A percentile compares a stretch with the other conserved stretches of the same genome.
Evolutionary conservation across 805 yeast genomes (phyloP).

Genomic region (Diddensiella santjacobensis): DNA sequence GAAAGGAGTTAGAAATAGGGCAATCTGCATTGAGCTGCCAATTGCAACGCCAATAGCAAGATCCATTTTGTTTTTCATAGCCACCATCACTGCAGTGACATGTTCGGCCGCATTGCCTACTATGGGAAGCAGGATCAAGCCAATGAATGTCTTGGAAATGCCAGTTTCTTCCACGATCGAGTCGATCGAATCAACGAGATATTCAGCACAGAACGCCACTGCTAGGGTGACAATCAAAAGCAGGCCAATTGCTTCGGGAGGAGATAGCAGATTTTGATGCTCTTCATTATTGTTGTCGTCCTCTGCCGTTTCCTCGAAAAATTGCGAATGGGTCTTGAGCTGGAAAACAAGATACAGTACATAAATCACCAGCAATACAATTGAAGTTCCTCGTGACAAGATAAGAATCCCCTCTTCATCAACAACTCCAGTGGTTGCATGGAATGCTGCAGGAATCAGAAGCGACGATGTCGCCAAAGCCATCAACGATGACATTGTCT

Average conservation of each 20-base stretch:
- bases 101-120: conserved; percentile 99
- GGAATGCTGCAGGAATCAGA: conserved; percentile 94
- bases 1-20: conserved; percentile 92
- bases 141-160: conserved; percentile 90
- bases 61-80: conserved; percentile 95
- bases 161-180: conserved; percentile 80
- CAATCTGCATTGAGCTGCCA: conserved; percentile 93
- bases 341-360: conserved; percentile 80
- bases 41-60: conserved; percentile 95
- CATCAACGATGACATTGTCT: conserved; percentile 92
- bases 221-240: conserved; percentile 65
- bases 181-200: conserved; percentile 89
- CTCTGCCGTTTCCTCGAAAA: conserved; percentile 58
- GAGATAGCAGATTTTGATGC: conserved; percentile 44
- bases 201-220: conserved; percentile 91
- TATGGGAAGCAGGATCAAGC: conserved; percentile 88
- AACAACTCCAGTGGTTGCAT: conserved; percentile 54
- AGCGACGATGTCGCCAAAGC: conserved; percentile 87
- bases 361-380: conserved; percentile 74
- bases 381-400: conserved; percentile 80
- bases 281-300: conserved; percentile 37
- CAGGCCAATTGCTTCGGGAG: conserved; percentile 49
- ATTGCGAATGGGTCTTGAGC: conserved; percentile 73
- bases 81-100: conserved; percentile 93
- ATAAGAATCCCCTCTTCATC: conserved; percentile 52